Evolutionary conservation across 768 basidiomycete genomes (phyloP), one percentile per base, ranked within the genome.

Genomic region (Russula ochroleuca): DNA sequence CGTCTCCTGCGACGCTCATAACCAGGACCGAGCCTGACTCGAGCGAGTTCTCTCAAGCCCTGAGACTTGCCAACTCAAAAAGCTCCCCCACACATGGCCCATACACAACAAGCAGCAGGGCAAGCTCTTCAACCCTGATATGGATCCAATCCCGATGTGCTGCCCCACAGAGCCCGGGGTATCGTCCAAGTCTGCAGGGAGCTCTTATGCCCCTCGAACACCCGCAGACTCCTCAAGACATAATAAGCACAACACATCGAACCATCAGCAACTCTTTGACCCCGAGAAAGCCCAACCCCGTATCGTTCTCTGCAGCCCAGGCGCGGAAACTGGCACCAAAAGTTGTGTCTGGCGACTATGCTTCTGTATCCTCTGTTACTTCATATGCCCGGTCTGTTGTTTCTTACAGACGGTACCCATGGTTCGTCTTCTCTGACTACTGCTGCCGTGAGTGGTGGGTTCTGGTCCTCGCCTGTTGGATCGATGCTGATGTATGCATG

Each of bases 251-350:
- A 85, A 48, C n/a, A n/a, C n/a, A n/a, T n/a, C n/a, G n/a, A n/a
- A n/a, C n/a, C n/a, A n/a, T n/a, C n/a, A n/a, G n/a, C 89, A 88
- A 65, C 83, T 97, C 0, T 95, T 94, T 62, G 94, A 98, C 71
- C 92, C 90, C n/a, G 64, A 81, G 90, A 43, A 86, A 92, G 70
- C 91, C 98, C 73, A 92, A 98, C 73, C 93, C 97, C 0, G 84
- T 94, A 37, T 83, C 88, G 13, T 98, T 98, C 75, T 78, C 84
- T 41, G 82, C 85, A 38, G 58, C 59, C 21, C 80, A 85, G 40
- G 77, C 83, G 4, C 82, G 71, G 45, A 81, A 81, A 8, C 78
- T 81, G 0, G 68, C 81, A 19, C 79, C 83, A 25, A 85, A 85
- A n/a, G n/a, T n/a, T n/a, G 68, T 78, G 11, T 85, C 87, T 1